Conservation (phyloP, 2,329 filamentous ascomycete genomes). For the Aspergillus pseudonomiae region DNA sequence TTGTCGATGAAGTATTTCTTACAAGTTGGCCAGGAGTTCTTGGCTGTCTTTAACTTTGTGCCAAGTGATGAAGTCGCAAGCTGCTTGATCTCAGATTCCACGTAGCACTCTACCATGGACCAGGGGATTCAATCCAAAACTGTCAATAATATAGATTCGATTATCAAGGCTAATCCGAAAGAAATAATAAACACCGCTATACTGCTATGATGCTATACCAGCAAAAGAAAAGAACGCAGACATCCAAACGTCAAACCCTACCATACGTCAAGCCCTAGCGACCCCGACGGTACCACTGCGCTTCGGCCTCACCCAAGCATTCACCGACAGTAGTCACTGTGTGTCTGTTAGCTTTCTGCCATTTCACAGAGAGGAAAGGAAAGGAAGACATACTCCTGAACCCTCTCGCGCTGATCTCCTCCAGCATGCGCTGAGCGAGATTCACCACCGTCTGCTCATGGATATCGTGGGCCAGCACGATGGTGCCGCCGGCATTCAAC, state of each 20-base stretch:
- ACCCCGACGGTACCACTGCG: constrained; percentile 53
- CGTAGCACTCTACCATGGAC: not conserved
- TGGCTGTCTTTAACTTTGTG: not conserved
- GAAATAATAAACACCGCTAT: not conserved
- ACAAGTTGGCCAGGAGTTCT: not conserved
- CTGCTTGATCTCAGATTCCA: not conserved
- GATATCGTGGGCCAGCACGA: constrained; percentile 43
- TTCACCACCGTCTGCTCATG: constrained; percentile 39
- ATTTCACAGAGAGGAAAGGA: not conserved
- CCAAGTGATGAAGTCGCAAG: not conserved
- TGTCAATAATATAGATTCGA: not conserved
- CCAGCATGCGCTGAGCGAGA: constrained; percentile 38
- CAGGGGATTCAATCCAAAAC: not conserved
- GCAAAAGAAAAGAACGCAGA: not conserved
- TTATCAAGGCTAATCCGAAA: not conserved
- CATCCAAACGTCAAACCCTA: not conserved
- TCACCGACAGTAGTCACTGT: constrained; percentile 59
- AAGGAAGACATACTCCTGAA: constrained; percentile 33
- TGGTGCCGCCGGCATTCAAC: constrained; percentile 35
- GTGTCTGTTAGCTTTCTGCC: constrained; percentile 9
- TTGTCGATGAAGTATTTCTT: not conserved
- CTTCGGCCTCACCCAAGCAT: constrained; percentile 57
- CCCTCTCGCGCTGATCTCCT: constrained; percentile 45
- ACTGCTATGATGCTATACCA: not conserved
- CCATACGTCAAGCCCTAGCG: not conserved